Percentiles rank a stretch among this genome's conserved stretches.
phyloP scores from a whole-genome alignment of 495 filamentous ascomycete species.

The Friedmanniomyces simplex region DNA sequence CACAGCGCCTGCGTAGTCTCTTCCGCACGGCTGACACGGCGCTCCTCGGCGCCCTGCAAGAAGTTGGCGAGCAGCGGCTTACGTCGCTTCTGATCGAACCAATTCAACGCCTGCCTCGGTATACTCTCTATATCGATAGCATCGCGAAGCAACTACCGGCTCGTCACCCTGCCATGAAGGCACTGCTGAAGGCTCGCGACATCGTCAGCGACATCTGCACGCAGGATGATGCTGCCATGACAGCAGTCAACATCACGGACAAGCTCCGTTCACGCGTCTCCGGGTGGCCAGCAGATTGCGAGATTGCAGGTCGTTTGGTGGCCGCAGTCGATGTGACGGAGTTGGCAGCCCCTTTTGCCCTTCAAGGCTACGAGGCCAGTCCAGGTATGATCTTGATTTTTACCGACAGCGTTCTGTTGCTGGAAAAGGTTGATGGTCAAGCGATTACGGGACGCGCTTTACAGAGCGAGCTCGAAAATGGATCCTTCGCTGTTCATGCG shows the following conservation, averaged over 20 bases:
- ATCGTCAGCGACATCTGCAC: conserved; percentile 93
- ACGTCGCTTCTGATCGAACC: conserved; percentile 94
- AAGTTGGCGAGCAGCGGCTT: conserved; percentile 81
- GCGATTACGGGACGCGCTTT: conserved; percentile 64
- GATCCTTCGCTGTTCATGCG: neutral
- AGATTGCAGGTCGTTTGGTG: conserved; percentile 70
- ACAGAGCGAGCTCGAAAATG: conserved; percentile 47
- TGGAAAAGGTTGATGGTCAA: conserved; percentile 53
- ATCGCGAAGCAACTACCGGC: conserved; percentile 76
- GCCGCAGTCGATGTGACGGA: conserved; percentile 75
- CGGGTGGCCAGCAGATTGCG: conserved; percentile 65
- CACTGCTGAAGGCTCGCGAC: conserved; percentile 74
- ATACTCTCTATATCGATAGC: conserved; percentile 91
- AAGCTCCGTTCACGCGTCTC: conserved; percentile 65
- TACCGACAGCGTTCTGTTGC: conserved; percentile 65
- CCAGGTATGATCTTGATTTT: conserved; percentile 71
- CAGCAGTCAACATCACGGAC: conserved; percentile 59
- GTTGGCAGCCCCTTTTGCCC: conserved; percentile 60
- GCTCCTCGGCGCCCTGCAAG: conserved; percentile 65
- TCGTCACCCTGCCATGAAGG: conserved; percentile 68
- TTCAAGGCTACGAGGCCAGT: conserved; percentile 22
- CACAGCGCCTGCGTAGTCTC: conserved; percentile 64
- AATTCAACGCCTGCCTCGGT: conserved; percentile 87
- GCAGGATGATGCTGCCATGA: conserved; percentile 55
- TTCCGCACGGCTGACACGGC: conserved; percentile 63